Base-by-base conservation (phyloP, 208 protist species). In the Sergeia podlipaevii region DNA sequence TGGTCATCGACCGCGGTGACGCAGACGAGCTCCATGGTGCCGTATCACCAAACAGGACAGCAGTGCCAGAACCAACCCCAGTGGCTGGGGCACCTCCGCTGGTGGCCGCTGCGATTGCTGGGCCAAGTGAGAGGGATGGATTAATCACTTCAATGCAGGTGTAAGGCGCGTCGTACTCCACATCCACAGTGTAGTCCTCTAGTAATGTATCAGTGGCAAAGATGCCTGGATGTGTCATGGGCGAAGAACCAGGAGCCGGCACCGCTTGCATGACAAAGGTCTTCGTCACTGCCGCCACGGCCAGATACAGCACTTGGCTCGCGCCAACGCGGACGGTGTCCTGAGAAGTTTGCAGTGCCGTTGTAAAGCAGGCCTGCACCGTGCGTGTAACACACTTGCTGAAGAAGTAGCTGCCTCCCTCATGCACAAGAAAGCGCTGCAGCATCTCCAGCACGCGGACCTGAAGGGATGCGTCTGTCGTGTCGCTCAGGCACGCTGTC, bases 131-230 rank as follows among this genome's bases (percentile, higher is more conserved):
- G 5, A 33, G 34, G 7, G 51, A 42, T 2, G 49, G 51, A 33
- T 63, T 44, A 11, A 64, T 28, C 23, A 89, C 52, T 6, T 66
- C 44, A 39, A 91, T 80, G 28, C 39, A 32, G 4, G 65, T 75
- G 43, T 70, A 82, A 1, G 67, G 65, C 13, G 79, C 70, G 58
- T 77, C 70, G 43, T 68, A 65, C 44, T 85, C 77, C 2, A 91
- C 79, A 48, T 91, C 79, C 5, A 73, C 41, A 5, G 65, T 70
- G 52, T 84, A 91, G 62, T 88, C 69, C 15, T 69, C 53, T 23
- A 91, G 59, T 7, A 74, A 26, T 10, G 84, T 86, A 27, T 52
- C 61, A 24, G 84, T 81, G 2, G 71, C 46, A 52, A 91, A 91
- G 3, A 46, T 66, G 39, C 29, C 34, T 13, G 57, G 23, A 21